Conservation (phyloP, 2,329 filamentous ascomycete species). For the Pseudogymnoascus sp. region DNA sequence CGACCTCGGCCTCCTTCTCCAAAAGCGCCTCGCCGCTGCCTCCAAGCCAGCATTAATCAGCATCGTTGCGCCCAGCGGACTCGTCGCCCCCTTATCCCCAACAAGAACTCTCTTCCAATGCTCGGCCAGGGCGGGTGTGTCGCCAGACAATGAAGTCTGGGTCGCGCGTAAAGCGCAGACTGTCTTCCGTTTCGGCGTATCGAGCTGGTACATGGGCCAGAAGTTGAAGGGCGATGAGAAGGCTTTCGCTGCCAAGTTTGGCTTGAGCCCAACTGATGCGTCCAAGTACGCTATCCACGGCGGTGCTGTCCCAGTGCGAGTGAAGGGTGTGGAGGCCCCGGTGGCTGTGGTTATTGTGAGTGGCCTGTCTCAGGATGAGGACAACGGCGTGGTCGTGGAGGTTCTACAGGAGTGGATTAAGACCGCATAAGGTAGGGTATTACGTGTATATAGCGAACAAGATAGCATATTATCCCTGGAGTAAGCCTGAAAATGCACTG, state of each 20-base stretch:
- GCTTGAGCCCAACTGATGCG: slow-evolving; percentile 46
- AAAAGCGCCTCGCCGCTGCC: slow-evolving; percentile 51
- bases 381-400: slow-evolving; percentile 69
- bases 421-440: neutral
- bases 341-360: slow-evolving; percentile 69
- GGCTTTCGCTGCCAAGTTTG: slow-evolving; percentile 57
- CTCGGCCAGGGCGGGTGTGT: slow-evolving; percentile 56
- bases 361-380: slow-evolving; percentile 67
- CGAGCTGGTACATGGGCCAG: slow-evolving; percentile 63
- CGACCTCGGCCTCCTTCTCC: slow-evolving; percentile 55
- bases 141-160: slow-evolving; percentile 66
- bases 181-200: slow-evolving; percentile 61
- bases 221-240: slow-evolving; percentile 58
- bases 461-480: neutral
- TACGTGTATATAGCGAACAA: neutral
- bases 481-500: neutral
- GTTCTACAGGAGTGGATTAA: slow-evolving; percentile 44
- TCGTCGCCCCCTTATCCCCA: slow-evolving; percentile 28
- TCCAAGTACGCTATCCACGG: slow-evolving; percentile 69
- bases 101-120: slow-evolving; percentile 59
- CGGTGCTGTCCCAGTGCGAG: slow-evolving; percentile 64
- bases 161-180: slow-evolving; percentile 63
- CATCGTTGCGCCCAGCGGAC: slow-evolving; percentile 41
- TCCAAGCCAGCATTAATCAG: slow-evolving; percentile 51
- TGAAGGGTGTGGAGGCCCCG: slow-evolving; percentile 65